Percentiles rank a stretch among this genome's conserved stretches.
phyloP scores from a whole-genome alignment of 2,329 filamentous ascomycete species.

The Periconia digitata region DNA sequence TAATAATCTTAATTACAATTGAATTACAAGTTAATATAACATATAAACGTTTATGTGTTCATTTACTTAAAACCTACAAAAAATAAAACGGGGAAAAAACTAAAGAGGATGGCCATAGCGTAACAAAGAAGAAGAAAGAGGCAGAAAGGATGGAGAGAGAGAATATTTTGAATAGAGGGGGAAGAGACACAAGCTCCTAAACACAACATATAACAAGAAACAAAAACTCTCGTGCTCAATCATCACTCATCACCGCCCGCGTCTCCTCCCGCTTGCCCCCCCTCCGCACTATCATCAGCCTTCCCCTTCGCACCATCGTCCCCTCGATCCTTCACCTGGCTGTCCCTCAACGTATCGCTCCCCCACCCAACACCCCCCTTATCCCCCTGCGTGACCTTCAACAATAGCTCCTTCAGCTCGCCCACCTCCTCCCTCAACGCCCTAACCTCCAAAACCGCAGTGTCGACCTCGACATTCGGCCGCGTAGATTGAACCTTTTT shows the following conservation, averaged over 20 bases:
- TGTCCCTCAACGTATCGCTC: conserved; percentile 32
- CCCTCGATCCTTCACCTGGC: conserved; percentile 24
- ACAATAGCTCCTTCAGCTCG: conserved; percentile 47
- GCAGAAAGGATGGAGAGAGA: no score
- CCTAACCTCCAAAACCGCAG: conserved; percentile 66
- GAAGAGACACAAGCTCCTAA: no score
- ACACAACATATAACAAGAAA: no score
- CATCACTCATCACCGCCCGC: background rate
- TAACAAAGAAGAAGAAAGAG: no score
- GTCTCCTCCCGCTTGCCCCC: background rate
- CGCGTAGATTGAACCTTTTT: conserved; percentile 75
- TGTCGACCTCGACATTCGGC: conserved; percentile 80
- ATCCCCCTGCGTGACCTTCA: conserved; percentile 28
- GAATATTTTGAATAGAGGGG: no score
- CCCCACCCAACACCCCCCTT: conserved; percentile 30
- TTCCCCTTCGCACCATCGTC: conserved; percentile 25
- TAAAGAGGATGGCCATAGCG: no score
- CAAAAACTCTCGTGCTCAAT: no score
- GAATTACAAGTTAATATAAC: no score
- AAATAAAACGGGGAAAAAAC: no score
- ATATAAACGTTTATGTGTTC: no score
- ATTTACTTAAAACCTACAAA: no score
- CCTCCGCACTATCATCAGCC: conserved; percentile 14
- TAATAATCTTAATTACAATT: no score
- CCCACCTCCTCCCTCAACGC: conserved; percentile 48